Percentiles rank a stretch among this genome's conserved stretches.
Evolutionary conservation across 306 rosid genomes (phyloP).

Genomic region (Fragaria ananassa): DNA sequence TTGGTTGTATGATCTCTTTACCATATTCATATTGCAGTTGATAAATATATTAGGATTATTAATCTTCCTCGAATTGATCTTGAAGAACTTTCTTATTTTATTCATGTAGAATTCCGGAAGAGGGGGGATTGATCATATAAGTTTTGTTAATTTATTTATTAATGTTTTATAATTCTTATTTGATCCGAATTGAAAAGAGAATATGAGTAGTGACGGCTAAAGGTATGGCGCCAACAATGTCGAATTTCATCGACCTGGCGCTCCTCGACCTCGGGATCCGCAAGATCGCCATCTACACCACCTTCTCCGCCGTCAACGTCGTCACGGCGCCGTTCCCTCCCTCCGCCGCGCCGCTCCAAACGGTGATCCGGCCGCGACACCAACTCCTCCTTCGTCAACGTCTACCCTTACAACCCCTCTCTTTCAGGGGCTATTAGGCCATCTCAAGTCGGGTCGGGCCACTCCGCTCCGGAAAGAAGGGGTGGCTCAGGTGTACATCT

Average conservation of each 20-base stretch:
- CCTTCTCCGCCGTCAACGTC: conserved; percentile 58
- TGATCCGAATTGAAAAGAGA: too few species aligned
- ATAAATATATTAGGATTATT: too few species aligned
- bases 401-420: conserved; percentile 86
- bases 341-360: conserved; percentile 36
- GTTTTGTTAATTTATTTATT: too few species aligned
- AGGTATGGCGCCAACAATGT: too few species aligned
- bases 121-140: too few species aligned
- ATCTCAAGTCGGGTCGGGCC: conserved; percentile 57
- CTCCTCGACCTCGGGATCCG: conserved; percentile 72
- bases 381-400: conserved; percentile 73
- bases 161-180: too few species aligned
- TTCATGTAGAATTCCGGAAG: too few species aligned
- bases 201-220: too few species aligned
- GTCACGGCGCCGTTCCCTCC: conserved; percentile 69
- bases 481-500: conserved; percentile 48
- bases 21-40: too few species aligned
- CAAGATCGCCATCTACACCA: conserved; percentile 60
- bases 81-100: too few species aligned
- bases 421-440: conserved; percentile 63
- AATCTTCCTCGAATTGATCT: too few species aligned
- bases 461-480: conserved; percentile 74
- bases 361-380: conserved; percentile 46
- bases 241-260: conserved; percentile 23
- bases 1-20: too few species aligned